These are phyloP conservation scores for Neocallimastix lanati DNA, from an alignment of 192 early-diverging fungal species.

Conservation along the genomic window DNA sequence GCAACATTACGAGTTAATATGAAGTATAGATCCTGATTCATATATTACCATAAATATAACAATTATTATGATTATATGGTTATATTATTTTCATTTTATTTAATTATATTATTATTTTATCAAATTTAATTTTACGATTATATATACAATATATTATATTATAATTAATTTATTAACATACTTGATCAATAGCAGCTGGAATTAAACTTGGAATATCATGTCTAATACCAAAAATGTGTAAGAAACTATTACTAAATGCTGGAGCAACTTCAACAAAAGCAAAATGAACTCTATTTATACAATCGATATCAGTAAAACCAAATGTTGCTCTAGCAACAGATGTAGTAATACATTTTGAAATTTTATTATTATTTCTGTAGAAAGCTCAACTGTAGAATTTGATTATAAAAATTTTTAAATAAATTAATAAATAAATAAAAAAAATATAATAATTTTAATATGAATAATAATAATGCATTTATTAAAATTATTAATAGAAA, in stretches of 20 bases:
- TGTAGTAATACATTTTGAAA: constrained; percentile 72
- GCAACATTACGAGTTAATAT: constrained; percentile 88
- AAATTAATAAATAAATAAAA: no score
- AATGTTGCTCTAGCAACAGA: constrained; percentile 69
- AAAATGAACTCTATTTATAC: constrained; percentile 86
- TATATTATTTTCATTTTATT: no score
- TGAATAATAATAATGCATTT: no score
- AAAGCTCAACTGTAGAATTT: constrained; percentile 54
- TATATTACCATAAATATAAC: no score
- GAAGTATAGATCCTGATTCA: constrained; percentile 97
- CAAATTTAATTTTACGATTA: no score
- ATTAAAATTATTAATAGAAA: no score
- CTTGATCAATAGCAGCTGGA: constrained; percentile 93
- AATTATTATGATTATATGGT: no score
- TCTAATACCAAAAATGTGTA: constrained; percentile 80
- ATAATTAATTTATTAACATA: no score
- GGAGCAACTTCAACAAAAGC: constrained; percentile 85
- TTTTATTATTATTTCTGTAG: constrained; percentile 79
- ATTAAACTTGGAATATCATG: constrained; percentile 88
- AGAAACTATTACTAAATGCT: constrained; percentile 86
- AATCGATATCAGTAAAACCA: constrained; percentile 76
- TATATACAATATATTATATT: no score
- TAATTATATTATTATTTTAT: no score
- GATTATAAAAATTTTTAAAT: no score
- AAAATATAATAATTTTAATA: no score